Evolutionary conservation across 2,329 filamentous ascomycete species (phyloP).

Genomic region (Xylaria sp.): DNA sequence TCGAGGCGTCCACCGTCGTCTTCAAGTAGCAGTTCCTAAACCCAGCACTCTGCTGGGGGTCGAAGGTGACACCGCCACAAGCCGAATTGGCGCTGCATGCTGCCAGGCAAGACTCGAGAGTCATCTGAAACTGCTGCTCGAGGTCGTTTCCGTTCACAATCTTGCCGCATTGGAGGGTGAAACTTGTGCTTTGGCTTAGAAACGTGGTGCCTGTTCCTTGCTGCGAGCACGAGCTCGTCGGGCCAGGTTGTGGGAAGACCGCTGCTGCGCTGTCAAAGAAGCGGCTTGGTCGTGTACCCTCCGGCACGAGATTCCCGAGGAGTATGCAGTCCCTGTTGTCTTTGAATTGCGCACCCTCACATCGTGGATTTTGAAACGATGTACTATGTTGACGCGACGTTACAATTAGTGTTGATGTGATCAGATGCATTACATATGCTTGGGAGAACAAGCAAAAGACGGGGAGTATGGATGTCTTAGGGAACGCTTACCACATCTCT

Average conservation of each 20-base stretch:
- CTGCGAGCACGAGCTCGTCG: conserved; percentile 30
- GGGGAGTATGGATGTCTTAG: background rate
- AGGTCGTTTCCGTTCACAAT: conserved; percentile 32
- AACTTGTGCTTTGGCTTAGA: conserved; percentile 22
- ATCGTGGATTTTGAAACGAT: conserved; percentile 36
- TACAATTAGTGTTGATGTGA: conserved; percentile 3
- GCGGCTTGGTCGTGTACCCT: conserved; percentile 26
- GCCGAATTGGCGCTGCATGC: conserved; percentile 32
- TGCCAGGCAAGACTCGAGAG: conserved; percentile 33
- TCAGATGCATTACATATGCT: background rate
- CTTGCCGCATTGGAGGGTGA: conserved; percentile 32
- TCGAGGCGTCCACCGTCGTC: conserved; percentile 23
- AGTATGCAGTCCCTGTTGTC: conserved; percentile 33
- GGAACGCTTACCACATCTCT: conserved; percentile 31
- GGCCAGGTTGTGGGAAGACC: conserved; percentile 31
- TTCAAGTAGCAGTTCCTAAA: conserved; percentile 46
- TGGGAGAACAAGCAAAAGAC: background rate
- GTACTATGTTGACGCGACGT: conserved; percentile 10
- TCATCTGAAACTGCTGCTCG: conserved; percentile 39
- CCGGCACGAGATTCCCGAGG: conserved; percentile 20
- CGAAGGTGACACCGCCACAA: conserved; percentile 49
- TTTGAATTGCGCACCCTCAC: conserved; percentile 36
- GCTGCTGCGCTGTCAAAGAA: conserved; percentile 34
- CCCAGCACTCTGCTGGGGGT: conserved; percentile 40
- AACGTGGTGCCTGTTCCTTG: conserved; percentile 32